A percentile compares a stretch with the other conserved stretches of the same genome.
Evolutionary conservation across 2,329 filamentous ascomycete species (phyloP).

Genomic region (Phialophora tarda): DNA sequence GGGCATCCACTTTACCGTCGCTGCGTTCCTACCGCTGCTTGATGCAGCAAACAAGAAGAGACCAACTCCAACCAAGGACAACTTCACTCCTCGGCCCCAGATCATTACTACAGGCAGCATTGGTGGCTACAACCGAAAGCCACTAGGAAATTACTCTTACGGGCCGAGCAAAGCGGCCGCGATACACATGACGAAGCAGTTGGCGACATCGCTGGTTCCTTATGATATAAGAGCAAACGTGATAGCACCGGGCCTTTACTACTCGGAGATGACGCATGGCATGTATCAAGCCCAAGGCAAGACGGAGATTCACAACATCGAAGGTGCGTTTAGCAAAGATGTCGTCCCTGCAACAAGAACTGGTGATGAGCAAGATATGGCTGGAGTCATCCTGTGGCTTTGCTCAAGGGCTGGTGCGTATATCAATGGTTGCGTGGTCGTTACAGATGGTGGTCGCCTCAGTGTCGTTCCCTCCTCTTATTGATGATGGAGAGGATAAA

Average conservation of each 20-base stretch:
- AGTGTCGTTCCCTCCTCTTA: conserved; percentile 62
- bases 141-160: conserved; percentile 52
- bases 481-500: conserved; percentile 42
- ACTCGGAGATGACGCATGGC: conserved; percentile 64
- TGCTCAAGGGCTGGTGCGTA: conserved; percentile 69
- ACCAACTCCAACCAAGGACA: conserved; percentile 41
- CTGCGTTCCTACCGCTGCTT: conserved; percentile 50
- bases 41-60: conserved; percentile 51
- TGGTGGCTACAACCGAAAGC: conserved; percentile 50
- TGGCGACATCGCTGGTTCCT: conserved; percentile 50
- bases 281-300: conserved; percentile 53
- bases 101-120: conserved; percentile 57
- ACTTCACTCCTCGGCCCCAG: conserved; percentile 47
- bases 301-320: conserved; percentile 45
- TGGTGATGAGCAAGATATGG: conserved; percentile 68
- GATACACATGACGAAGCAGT: conserved; percentile 57
- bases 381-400: conserved; percentile 68
- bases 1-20: conserved; percentile 47
- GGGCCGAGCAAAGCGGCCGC: conserved; percentile 52
- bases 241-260: conserved; percentile 61
- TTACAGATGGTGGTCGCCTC: conserved; percentile 69
- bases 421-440: conserved; percentile 66
- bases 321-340: conserved; percentile 50
- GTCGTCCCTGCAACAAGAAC: conserved; percentile 64
- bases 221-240: conserved; percentile 57